Evolutionary conservation across 2,329 filamentous ascomycete genomes (phyloP), one percentile per base, ranked within the genome.

Genomic region (Penicillium sp.): DNA sequence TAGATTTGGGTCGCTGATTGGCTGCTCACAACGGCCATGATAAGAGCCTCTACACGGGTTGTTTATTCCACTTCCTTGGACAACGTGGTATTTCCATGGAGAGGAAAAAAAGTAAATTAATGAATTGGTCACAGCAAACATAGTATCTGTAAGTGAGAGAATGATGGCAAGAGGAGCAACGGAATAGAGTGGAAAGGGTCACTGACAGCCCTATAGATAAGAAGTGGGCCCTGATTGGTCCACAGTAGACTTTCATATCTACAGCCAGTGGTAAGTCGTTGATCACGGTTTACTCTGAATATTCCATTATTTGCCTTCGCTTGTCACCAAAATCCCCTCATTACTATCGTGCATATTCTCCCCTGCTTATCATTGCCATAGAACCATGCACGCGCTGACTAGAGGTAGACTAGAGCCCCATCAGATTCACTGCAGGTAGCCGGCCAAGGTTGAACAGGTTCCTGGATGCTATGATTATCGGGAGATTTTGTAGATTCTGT

Each of bases 221-320:
- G 55, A 27, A 23, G n/a, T 23, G 25, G 39, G 4, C 33, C 29
- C 29, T 65, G 58, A 66, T 67, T 66, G 64, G 65, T 35, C 35
- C 42, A 27, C 23, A 7, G 24, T 20, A n/a, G 44, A 52, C 46
- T 33, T 58, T 59, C 54, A 59, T 65, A 65, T 65, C 63, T 65
- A 61, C 59, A 59, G 50, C 62, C 63, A 63, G 56, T 64, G 50
- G 43, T 45, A 18, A 20, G 6, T 13, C 32, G 32, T 35, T 7
- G 32, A 23, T 37, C 33, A 18, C 33, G 3, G 15, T 37, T 18
- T 6, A 18, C 15, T 18, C 15, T 12, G 33, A 20, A 23, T 23
- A 23, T 59, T 43, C 37, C 43, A 53, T 59, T 55, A 60, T 60
- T 47, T 33, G 27, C 43, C 43, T 51, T 13, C 27, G 44, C 54